Evolutionary conservation across 257 asterid species (phyloP), one percentile per base, ranked within the genome.

Genomic region (Asclepias syriaca): DNA sequence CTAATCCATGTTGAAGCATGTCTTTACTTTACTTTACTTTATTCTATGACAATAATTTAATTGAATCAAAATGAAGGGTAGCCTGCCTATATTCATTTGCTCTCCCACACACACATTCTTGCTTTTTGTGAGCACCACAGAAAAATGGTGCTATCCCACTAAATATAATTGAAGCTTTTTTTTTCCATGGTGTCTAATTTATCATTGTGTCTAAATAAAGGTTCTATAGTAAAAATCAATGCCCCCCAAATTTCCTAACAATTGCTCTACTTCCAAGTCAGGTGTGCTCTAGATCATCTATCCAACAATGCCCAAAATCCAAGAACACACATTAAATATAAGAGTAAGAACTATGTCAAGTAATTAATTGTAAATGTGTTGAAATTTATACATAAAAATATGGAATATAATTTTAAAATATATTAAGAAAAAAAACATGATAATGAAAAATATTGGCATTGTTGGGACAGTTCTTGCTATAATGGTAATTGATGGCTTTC

Each of bases 141-240:
- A 34, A 22, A 27, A 61, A 61, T 32, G 46, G 22, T 32, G 22
- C 32, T 34, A 61, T 61, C 50, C 68, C 50, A 64, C 68, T 64
- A 64, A 37, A 18, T 34, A 13, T 34, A 60, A 32, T 34, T 34
- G 48, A 9, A 64, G 49, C 68, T 37, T 64, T 37, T 64, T 64
- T 37, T 64, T 64, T 64, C 43, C 68, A 18, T 32, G 49, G 9
- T 64, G 50, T 64, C 68, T 64, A 34, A 34, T 34, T 34, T 34
- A 64, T 64, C 50, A 64, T 64, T 64, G 9, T 34, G 68, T 64
- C 68, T 24, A 50, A 64, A 64, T 64, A 64, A 64, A 64, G 68
- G 15, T 15, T 1, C 39, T 3, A 61, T 43, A 8, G 48, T 43
- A 43, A 43, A 43, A 43, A 61, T 46, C 66, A 61, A 61, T 19